Conservation (phyloP, 768 basidiomycete species). For the Gloeostereum incarnatum region DNA sequence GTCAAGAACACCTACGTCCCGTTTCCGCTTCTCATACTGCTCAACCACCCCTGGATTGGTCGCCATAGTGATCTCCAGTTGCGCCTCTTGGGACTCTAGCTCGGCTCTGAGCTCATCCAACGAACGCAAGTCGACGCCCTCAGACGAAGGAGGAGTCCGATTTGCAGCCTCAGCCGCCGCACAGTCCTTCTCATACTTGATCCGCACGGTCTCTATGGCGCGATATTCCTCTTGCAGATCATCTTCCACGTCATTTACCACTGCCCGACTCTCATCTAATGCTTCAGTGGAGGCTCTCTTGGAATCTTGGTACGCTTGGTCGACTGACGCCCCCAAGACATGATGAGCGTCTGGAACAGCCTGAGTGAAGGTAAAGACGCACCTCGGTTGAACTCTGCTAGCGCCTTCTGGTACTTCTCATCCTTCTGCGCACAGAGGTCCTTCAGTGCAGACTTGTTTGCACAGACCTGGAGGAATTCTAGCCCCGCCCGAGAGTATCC, state of each 20-base stretch:
- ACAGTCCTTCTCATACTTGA: constrained; percentile 23
- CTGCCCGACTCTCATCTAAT: constrained; percentile 22
- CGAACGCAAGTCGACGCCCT: constrained; percentile 39
- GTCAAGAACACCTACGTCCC: constrained; percentile 44
- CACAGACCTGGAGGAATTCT: constrained; percentile 51
- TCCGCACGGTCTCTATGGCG: constrained; percentile 34
- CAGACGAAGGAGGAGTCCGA: constrained; percentile 20
- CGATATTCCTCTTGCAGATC: constrained; percentile 47
- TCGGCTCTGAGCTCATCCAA: constrained; percentile 51
- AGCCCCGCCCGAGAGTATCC: constrained; percentile 51
- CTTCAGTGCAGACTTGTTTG: constrained; percentile 58
- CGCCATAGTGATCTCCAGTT: constrained; percentile 61
- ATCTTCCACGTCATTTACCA: constrained; percentile 27
- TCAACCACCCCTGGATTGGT: constrained; percentile 74
- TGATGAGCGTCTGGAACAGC: background rate
- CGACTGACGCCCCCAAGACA: constrained; percentile 25
- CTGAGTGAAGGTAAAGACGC: constrained; percentile 6
- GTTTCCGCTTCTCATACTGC: constrained; percentile 69
- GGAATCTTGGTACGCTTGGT: constrained; percentile 31
- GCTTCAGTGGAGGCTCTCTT: constrained; percentile 33
- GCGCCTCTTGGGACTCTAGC: constrained; percentile 50
- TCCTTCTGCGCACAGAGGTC: constrained; percentile 48
- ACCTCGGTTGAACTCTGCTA: constrained; percentile 47
- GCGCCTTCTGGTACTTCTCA: constrained; percentile 43
- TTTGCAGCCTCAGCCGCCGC: constrained; percentile 21